Evolutionary conservation across 2,329 filamentous ascomycete species (phyloP).

Genomic region (Ophiobolus disseminans): DNA sequence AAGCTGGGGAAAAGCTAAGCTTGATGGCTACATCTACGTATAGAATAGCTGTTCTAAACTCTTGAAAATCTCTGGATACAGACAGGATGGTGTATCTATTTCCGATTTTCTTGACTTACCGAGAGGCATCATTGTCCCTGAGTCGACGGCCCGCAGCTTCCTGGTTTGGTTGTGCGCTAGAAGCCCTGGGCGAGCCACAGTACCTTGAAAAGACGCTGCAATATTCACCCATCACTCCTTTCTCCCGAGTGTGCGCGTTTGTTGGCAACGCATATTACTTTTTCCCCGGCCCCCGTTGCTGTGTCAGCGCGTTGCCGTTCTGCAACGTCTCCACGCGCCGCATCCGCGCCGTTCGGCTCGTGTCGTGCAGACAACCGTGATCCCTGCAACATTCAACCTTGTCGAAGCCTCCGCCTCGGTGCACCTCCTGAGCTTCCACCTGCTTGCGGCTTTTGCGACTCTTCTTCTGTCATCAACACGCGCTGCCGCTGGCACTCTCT

Average conservation of each 20-base stretch:
- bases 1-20: too few species aligned
- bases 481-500: constrained; percentile 26
- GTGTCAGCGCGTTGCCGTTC: constrained; percentile 1
- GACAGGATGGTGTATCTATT: too few species aligned
- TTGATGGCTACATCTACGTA: too few species aligned
- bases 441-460: constrained; percentile 24
- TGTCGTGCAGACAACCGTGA: constrained; percentile 22
- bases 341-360: constrained; percentile 15
- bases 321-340: constrained; percentile 4
- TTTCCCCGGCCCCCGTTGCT: too few species aligned
- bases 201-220: background rate
- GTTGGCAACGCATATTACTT: background rate
- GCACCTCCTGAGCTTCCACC: constrained; percentile 41
- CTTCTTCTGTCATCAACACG: constrained; percentile 19
- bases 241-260: background rate
- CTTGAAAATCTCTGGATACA: too few species aligned
- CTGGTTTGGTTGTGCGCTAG: constrained; percentile 12
- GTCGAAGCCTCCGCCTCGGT: constrained; percentile 29
- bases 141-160: constrained; percentile 23
- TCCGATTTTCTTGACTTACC: too few species aligned
- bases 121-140: constrained; percentile 15
- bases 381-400: constrained; percentile 26
- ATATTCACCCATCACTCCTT: constrained; percentile 5
- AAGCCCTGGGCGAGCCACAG: constrained; percentile 4
- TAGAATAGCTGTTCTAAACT: too few species aligned